phyloP scores from a whole-genome alignment of 495 filamentous ascomycete species.

The Saxispiralis lemnorum region DNA sequence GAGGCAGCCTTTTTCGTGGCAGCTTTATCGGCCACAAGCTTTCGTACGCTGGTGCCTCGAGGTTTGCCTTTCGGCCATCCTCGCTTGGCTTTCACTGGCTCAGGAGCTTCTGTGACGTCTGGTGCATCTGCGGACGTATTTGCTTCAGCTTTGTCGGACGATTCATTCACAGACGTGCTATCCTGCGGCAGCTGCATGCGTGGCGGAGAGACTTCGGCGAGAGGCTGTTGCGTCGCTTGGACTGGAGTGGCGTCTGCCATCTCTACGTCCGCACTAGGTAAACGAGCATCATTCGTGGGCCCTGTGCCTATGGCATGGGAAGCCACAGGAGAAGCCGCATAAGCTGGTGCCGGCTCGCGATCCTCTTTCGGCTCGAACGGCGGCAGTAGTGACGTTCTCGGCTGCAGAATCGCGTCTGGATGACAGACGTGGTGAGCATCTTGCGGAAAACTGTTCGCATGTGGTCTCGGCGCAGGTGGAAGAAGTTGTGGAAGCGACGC shows the following conservation, averaged over 20 bases:
- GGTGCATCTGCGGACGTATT: no score
- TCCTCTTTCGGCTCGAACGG: conserved; percentile 5
- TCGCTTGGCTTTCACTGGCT: conserved; percentile 16
- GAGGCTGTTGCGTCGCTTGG: no score
- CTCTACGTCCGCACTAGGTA: no score
- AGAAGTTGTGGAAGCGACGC: conserved; percentile 1
- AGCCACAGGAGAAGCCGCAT: neutral
- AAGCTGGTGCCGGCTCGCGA: neutral
- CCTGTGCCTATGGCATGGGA: neutral
- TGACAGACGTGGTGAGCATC: neutral
- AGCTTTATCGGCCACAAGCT: conserved; percentile 9
- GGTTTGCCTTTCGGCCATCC: conserved; percentile 28
- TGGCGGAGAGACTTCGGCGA: neutral
- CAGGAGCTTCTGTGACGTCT: conserved; percentile 5
- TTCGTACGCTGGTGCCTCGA: conserved; percentile 16
- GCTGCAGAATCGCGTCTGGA: neutral
- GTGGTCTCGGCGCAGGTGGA: conserved; percentile 4
- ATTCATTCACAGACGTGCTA: neutral
- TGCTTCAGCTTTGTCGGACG: no score
- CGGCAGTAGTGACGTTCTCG: conserved; percentile 3
- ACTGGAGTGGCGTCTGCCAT: no score
- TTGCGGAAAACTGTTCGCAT: conserved; percentile 14
- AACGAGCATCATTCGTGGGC: neutral
- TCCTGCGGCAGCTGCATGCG: conserved; percentile 21
- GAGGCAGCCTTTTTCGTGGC: conserved; percentile 13